A percentile compares a stretch with the other conserved stretches of the same genome.
phyloP scores from a whole-genome alignment of 1,284 basidiomycete species.

The Ceratorhiza oryzae-sativae region DNA sequence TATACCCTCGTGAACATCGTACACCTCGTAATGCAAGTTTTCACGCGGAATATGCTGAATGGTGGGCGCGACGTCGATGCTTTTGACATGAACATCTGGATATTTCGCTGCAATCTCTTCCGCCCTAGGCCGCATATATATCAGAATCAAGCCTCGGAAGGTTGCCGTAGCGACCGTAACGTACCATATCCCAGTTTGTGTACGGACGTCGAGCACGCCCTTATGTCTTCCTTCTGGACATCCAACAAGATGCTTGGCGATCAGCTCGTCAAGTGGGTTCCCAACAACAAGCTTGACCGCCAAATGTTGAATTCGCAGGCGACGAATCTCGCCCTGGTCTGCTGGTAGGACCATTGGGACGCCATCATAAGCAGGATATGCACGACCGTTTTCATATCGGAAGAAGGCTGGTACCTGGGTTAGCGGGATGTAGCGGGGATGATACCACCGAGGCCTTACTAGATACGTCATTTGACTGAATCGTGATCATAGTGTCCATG shows the following conservation, averaged over 20 bases:
- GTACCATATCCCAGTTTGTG: constrained; percentile 40
- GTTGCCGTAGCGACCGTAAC: background rate
- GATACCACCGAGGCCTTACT: background rate
- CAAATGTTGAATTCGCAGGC: constrained; percentile 38
- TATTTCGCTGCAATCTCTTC: constrained; percentile 40
- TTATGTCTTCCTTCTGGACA: constrained; percentile 15
- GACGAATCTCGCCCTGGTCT: constrained; percentile 38
- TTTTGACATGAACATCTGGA: constrained; percentile 39
- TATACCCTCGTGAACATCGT: constrained; percentile 39
- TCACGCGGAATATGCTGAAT: constrained; percentile 35
- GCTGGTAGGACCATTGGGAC: constrained; percentile 38
- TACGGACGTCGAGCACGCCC: constrained; percentile 40
- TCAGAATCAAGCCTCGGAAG: background rate
- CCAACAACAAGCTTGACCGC: constrained; percentile 39
- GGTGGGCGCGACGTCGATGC: constrained; percentile 40
- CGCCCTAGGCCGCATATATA: constrained; percentile 16
- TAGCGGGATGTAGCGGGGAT: background rate
- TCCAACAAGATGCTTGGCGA: background rate
- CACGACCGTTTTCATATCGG: constrained; percentile 38
- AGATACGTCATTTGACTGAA: background rate
- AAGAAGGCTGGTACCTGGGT: constrained; percentile 32
- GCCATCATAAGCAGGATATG: constrained; percentile 37
- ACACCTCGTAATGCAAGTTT: constrained; percentile 40
- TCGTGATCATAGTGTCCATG: background rate
- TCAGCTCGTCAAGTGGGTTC: background rate